phyloP scores from a whole-genome alignment of 2,329 filamentous ascomycete genomes.

The Dendryphion nanum region DNA sequence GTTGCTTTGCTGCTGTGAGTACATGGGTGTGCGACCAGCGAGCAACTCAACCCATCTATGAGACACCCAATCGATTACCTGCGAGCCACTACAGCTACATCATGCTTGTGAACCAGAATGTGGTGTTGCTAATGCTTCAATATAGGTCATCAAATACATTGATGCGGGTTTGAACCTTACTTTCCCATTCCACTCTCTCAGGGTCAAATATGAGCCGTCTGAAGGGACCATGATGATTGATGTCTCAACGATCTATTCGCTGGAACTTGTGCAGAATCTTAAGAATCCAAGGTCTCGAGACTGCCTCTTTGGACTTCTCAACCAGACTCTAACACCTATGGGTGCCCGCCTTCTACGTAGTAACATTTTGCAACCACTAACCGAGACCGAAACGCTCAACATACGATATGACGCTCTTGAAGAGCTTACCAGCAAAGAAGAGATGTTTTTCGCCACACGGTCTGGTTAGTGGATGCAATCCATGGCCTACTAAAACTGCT shows the following conservation, averaged over 20 bases:
- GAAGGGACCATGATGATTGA: slow-evolving; percentile 97
- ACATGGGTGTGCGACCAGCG: slow-evolving; percentile 56
- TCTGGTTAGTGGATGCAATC: slow-evolving; percentile 52
- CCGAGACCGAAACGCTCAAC: slow-evolving; percentile 64
- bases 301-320: slow-evolving; percentile 80
- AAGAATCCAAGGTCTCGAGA: slow-evolving; percentile 75
- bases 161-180: slow-evolving; percentile 66
- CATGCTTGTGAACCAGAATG: too few species aligned
- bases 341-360: slow-evolving; percentile 78
- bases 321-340: slow-evolving; percentile 86
- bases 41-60: not conserved
- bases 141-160: slow-evolving; percentile 75
- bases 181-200: slow-evolving; percentile 76
- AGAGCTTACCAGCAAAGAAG: slow-evolving; percentile 77
- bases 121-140: too few species aligned
- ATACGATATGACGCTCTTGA: slow-evolving; percentile 79
- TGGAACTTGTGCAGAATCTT: slow-evolving; percentile 89
- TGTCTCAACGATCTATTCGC: slow-evolving; percentile 76
- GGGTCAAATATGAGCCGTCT: slow-evolving; percentile 82
- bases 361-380: slow-evolving; percentile 87
- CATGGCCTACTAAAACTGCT: not conserved
- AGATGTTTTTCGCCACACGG: slow-evolving; percentile 77
- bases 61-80: too few species aligned
- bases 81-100: too few species aligned
- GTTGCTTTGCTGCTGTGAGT: slow-evolving; percentile 80